phyloP scores from a whole-genome alignment of 345 rosid species.

The Pseudoturritis turrita region DNA sequence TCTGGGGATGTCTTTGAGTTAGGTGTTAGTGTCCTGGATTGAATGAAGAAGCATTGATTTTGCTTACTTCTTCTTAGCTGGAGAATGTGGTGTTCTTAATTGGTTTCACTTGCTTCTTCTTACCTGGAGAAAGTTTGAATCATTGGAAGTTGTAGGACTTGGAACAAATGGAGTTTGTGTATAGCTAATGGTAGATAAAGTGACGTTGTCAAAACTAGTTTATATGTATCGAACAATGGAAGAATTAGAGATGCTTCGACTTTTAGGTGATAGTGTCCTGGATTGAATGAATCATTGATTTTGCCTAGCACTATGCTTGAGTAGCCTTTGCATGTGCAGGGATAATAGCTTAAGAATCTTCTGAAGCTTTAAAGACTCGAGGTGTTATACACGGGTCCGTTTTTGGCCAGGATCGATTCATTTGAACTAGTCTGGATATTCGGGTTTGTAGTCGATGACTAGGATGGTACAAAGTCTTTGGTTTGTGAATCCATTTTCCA shows the following conservation, averaged over 20 bases:
- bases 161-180: background rate
- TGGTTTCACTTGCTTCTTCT: background rate
- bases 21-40: background rate
- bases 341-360: background rate
- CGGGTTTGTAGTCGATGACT: background rate
- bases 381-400: background rate
- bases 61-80: background rate
- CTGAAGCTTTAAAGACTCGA: background rate
- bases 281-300: background rate
- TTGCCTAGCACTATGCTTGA: background rate
- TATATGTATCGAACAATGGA: background rate
- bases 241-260: background rate
- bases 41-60: background rate
- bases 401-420: background rate
- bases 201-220: background rate
- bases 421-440: background rate
- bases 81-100: background rate
- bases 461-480: background rate
- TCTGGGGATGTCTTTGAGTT: background rate
- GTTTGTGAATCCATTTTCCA: background rate
- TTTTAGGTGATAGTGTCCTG: background rate
- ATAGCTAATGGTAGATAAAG: background rate
- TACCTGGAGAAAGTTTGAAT: background rate
- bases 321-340: background rate
- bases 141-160: background rate